These are phyloP conservation scores for Penicillium sp. DNA, from an alignment of 2,329 filamentous ascomycete species.

Conservation along the genomic window DNA sequence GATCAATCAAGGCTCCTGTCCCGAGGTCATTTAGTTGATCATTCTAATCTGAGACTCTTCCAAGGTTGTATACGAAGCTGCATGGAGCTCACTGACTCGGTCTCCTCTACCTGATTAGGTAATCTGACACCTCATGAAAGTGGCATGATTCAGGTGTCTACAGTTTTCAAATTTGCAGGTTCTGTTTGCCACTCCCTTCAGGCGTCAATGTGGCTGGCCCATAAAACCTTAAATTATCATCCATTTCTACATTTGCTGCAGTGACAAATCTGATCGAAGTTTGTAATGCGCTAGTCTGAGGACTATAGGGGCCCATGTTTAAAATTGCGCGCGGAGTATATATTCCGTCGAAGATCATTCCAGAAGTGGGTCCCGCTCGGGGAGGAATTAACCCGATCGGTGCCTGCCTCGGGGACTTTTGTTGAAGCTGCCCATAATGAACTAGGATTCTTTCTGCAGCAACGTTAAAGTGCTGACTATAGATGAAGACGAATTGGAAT, in stretches of 20 bases:
- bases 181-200: too few species aligned
- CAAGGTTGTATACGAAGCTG: too few species aligned
- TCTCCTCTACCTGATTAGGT: background rate
- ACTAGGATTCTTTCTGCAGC: background rate
- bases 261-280: background rate
- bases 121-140: background rate
- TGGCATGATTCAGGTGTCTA: background rate
- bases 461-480: background rate
- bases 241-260: background rate
- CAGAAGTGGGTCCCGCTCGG: background rate
- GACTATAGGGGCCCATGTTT: background rate
- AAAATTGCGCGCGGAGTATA: background rate
- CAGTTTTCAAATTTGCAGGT: too few species aligned
- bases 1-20: background rate
- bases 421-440: background rate
- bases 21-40: background rate
- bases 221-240: too few species aligned
- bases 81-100: background rate
- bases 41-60: too few species aligned
- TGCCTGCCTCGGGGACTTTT: conserved; percentile 11
- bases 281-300: background rate
- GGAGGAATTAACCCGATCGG: conserved; percentile 7
- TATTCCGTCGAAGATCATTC: background rate
- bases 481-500: background rate
- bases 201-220: too few species aligned